Evolutionary conservation across 2,329 filamentous ascomycete genomes (phyloP).

Genomic region (Penicillium concentricum): DNA sequence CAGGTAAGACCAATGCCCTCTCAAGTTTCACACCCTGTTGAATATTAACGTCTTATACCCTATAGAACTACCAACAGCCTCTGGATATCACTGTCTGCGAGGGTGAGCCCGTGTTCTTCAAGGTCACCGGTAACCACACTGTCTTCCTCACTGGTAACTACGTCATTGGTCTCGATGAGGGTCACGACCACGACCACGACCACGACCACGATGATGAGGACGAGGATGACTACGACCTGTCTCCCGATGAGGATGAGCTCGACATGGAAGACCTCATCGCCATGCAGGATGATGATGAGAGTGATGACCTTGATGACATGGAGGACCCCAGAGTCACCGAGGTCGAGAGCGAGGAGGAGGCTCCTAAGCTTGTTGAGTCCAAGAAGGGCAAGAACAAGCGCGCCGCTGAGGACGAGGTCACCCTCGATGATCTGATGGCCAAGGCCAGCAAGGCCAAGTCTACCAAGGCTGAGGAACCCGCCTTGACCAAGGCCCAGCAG

Average conservation of each 20-base stretch:
- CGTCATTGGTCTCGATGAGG: conserved; percentile 67
- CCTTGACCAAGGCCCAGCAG: conserved; percentile 91
- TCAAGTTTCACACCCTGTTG: neutral
- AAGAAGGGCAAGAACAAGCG: conserved; percentile 90
- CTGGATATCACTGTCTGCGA: conserved; percentile 90
- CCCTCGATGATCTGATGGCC: conserved; percentile 79
- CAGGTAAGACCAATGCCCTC: conserved; percentile 60
- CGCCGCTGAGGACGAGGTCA: conserved; percentile 68
- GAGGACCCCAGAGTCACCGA: conserved; percentile 80
- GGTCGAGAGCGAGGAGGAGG: conserved; percentile 73
- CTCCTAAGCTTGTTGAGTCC: conserved; percentile 50
- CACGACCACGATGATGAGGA: conserved; percentile 61
- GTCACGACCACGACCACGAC: conserved; percentile 46
- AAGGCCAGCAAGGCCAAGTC: conserved; percentile 62
- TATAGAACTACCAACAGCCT: conserved; percentile 87
- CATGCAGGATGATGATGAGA: conserved; percentile 57
- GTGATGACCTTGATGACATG: conserved; percentile 75
- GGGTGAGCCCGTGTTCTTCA: conserved; percentile 88
- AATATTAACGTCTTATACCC: conserved; percentile 4
- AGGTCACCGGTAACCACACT: conserved; percentile 83
- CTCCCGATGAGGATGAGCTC: conserved; percentile 76
- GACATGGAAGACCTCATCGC: conserved; percentile 54
- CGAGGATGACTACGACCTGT: conserved; percentile 76
- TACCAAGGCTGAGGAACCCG: conserved; percentile 60
- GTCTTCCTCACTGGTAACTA: conserved; percentile 97